Evolutionary conservation across 2,329 filamentous ascomycete genomes (phyloP).

Genomic region (Balansia obtecta): DNA sequence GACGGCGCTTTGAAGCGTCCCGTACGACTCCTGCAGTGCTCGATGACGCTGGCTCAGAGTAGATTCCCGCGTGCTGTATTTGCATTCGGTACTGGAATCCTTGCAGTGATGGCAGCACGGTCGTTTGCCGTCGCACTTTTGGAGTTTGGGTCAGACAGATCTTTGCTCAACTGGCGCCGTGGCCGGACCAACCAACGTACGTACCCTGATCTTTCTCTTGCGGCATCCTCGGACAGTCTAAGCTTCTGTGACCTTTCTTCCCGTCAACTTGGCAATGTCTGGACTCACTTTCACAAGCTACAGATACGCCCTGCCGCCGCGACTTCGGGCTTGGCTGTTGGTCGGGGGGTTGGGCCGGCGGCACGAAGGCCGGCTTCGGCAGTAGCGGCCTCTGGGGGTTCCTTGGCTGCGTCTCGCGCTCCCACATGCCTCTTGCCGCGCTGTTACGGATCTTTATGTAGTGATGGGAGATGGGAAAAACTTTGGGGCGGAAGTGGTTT

Average conservation of each 20-base stretch:
- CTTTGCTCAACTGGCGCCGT: no score
- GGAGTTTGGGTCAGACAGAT: no score
- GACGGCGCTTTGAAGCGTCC: not conserved
- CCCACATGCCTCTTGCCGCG: no score
- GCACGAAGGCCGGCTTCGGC: not conserved
- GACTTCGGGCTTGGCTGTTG: not conserved
- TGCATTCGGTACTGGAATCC: not conserved
- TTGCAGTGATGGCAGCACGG: conserved; percentile 3
- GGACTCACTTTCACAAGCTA: conserved; percentile 4
- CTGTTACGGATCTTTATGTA: no score
- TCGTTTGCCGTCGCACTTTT: conserved; percentile 6
- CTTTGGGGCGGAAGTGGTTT: no score
- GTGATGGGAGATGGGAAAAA: no score
- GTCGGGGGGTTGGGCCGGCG: not conserved
- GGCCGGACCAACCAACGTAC: no score
- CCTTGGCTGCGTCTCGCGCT: not conserved
- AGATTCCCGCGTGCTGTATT: not conserved
- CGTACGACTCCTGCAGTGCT: conserved; percentile 2
- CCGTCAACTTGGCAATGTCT: not conserved
- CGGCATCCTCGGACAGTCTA: conserved; percentile 5
- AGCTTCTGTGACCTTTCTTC: no score
- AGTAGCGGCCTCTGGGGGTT: not conserved
- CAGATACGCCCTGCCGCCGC: not conserved
- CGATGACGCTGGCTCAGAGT: not conserved
- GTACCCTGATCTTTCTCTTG: conserved; percentile 5